These are phyloP conservation scores for Lasiodiplodia hormozganensis DNA, from an alignment of 2,329 filamentous ascomycete genomes.

Conservation along the genomic window DNA sequence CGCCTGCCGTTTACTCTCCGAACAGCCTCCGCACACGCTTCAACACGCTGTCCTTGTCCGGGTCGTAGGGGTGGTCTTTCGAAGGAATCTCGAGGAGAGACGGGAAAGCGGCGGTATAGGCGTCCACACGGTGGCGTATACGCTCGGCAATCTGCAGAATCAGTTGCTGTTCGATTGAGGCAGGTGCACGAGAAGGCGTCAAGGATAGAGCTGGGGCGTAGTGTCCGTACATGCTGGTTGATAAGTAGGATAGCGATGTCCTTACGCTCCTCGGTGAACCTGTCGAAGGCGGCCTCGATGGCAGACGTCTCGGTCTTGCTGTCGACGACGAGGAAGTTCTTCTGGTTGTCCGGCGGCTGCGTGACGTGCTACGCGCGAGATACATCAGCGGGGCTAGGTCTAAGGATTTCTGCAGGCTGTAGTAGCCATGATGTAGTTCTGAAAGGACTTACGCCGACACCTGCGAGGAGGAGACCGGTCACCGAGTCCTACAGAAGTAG, in stretches of 20 bases:
- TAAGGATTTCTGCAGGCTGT: not conserved
- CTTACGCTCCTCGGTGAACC: constrained; percentile 87
- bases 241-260: constrained; percentile 97
- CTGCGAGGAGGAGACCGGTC: constrained; percentile 91
- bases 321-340: constrained; percentile 98
- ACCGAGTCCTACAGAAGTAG: constrained; percentile 77
- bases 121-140: constrained; percentile 90
- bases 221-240: constrained; percentile 84
- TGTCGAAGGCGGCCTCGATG: constrained; percentile 89
- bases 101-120: constrained; percentile 94
- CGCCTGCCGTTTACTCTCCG: constrained; percentile 64
- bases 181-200: constrained; percentile 52
- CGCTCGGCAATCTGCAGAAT: constrained; percentile 80
- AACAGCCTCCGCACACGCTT: constrained; percentile 80
- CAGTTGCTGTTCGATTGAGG: constrained; percentile 1
- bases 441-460: constrained; percentile 76
- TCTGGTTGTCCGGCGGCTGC: constrained; percentile 83
- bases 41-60: constrained; percentile 97
- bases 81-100: constrained; percentile 95
- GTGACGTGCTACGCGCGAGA: constrained; percentile 77
- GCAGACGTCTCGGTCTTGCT: constrained; percentile 85
- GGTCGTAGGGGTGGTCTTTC: constrained; percentile 98
- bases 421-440: not conserved
- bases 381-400: not conserved
- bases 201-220: not conserved